Conservation (phyloP, 2,329 filamentous ascomycete species). For the Colletotrichum liriopes region DNA sequence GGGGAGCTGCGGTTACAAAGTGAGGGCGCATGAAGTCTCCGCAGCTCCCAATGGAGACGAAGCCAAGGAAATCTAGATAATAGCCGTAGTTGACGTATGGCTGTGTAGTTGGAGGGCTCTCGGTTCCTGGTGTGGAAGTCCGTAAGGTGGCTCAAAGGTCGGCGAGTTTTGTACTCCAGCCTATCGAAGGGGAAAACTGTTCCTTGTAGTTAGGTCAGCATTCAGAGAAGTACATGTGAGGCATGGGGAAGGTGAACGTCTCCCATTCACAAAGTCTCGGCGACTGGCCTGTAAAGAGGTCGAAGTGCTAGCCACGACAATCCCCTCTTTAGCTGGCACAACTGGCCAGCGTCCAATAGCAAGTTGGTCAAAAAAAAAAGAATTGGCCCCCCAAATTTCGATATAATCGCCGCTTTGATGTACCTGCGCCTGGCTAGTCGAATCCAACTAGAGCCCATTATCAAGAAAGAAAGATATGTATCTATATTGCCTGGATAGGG, state of each 20-base stretch:
- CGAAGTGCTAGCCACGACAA: neutral
- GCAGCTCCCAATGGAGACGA: neutral
- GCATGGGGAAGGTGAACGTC: neutral
- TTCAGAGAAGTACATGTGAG: neutral
- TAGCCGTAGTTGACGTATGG: constrained; percentile 3
- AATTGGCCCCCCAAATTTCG: neutral
- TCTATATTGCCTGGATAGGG: no score
- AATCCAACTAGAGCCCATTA: neutral
- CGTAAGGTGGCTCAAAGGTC: neutral
- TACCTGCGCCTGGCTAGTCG: neutral
- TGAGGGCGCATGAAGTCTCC: neutral
- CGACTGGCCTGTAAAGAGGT: constrained; percentile 22
- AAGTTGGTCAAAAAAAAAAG: constrained; percentile 8
- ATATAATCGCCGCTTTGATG: neutral
- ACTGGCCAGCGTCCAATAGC: neutral
- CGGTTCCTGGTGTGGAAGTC: neutral
- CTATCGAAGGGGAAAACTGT: neutral
- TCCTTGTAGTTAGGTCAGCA: neutral
- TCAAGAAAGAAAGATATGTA: neutral
- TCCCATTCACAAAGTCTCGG: neutral
- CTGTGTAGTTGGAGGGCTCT: neutral
- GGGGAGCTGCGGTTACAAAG: neutral
- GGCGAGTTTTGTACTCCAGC: neutral
- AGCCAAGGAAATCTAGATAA: neutral
- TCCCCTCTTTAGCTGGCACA: constrained; percentile 1